A percentile compares a stretch with the other conserved stretches of the same genome.
These are phyloP conservation scores for Pisolithus albus DNA, from an alignment of 768 basidiomycete species.

Conservation along the genomic window DNA sequence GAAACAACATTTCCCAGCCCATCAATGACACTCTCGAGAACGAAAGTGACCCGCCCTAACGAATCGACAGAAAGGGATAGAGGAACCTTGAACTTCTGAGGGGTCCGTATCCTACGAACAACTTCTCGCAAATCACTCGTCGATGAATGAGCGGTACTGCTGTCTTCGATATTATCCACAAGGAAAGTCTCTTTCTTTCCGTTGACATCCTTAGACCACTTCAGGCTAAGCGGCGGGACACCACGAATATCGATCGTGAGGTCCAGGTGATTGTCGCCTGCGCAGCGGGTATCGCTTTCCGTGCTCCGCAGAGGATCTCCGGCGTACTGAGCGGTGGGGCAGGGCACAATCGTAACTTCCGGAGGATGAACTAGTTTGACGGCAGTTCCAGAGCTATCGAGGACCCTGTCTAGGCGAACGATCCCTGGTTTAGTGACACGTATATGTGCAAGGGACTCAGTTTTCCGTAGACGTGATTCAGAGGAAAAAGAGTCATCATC, in stretches of 20 bases:
- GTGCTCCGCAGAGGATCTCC: conserved; percentile 29
- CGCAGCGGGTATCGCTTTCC: conserved; percentile 52
- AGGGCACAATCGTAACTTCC: conserved; percentile 71
- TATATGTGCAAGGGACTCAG: conserved; percentile 70
- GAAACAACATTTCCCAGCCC: conserved; percentile 70
- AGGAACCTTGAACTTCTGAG: conserved; percentile 62
- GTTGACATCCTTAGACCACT: conserved; percentile 67
- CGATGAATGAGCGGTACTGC: conserved; percentile 31
- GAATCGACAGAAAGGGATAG: conserved; percentile 55
- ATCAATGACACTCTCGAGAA: conserved; percentile 78
- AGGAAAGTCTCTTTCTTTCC: conserved; percentile 62
- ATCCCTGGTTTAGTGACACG: conserved; percentile 66
- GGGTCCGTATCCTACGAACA: conserved; percentile 22
- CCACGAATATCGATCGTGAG: conserved; percentile 62
- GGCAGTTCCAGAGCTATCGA: conserved; percentile 62
- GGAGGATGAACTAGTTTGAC: conserved; percentile 63
- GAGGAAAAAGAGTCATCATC: conserved; percentile 27
- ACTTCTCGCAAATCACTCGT: conserved; percentile 19
- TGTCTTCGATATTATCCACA: conserved; percentile 79
- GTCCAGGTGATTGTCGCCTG: conserved; percentile 55
- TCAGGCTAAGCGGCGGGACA: conserved; percentile 69
- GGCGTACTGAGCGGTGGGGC: conserved; percentile 68
- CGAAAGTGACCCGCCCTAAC: conserved; percentile 64
- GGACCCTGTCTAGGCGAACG: conserved; percentile 65
- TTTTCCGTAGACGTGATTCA: conserved; percentile 53